Conservation (phyloP, 2,329 filamentous ascomycete genomes). For the Phyllosticta citrichinensis region DNA sequence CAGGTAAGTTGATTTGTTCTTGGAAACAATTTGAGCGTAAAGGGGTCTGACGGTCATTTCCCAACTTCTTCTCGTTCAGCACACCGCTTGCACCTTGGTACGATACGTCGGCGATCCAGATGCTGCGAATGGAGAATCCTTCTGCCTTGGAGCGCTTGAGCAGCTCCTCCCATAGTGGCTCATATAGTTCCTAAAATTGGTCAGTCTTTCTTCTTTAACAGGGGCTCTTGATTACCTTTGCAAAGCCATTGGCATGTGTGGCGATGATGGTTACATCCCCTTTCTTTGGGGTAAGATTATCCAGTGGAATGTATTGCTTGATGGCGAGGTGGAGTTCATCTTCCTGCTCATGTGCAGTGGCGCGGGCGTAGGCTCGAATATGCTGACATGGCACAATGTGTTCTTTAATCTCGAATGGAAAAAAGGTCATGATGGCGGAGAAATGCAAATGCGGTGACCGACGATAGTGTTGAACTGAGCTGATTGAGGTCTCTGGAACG, state of each 20-base stretch:
- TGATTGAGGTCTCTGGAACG: neutral
- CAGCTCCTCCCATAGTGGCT: conserved; percentile 83
- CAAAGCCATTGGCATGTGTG: conserved; percentile 85
- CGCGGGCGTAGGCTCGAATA: conserved; percentile 70
- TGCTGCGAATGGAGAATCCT: conserved; percentile 62
- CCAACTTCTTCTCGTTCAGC: conserved; percentile 64
- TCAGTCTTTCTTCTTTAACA: conserved; percentile 8
- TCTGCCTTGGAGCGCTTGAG: conserved; percentile 45
- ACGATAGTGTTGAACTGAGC: neutral
- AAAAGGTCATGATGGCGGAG: conserved; percentile 45
- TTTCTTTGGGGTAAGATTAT: conserved; percentile 56
- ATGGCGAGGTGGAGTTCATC: conserved; percentile 63
- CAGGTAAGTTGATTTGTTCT: neutral
- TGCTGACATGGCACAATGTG: conserved; percentile 65
- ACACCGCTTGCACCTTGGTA: conserved; percentile 72
- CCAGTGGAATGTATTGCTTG: conserved; percentile 77
- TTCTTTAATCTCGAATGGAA: conserved; percentile 52
- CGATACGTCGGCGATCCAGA: conserved; percentile 87
- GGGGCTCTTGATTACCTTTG: conserved; percentile 50
- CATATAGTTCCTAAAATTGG: conserved; percentile 65
- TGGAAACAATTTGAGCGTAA: neutral
- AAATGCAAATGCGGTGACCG: neutral
- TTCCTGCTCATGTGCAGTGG: conserved; percentile 62
- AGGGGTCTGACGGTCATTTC: conserved; percentile 68
- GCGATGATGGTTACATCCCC: conserved; percentile 80